Evolutionary conservation across 306 rosid species (phyloP).

Genomic region (Lotus japonicus): DNA sequence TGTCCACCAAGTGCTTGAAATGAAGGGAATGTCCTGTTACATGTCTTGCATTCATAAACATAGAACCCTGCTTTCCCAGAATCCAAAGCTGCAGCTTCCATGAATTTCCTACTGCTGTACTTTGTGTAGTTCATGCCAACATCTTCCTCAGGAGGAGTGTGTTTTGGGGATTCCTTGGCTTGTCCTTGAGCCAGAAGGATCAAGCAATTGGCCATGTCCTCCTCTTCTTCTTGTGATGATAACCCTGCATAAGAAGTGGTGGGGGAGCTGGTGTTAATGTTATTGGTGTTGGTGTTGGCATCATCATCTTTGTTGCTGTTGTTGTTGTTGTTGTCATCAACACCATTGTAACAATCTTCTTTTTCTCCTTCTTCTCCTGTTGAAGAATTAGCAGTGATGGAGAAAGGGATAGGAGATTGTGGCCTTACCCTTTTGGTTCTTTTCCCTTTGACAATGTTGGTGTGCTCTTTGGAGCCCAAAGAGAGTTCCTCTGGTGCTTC

Average conservation of each 20-base stretch:
- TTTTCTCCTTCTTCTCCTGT: conserved; percentile 21
- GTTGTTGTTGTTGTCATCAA: background rate
- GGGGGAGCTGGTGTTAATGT: conserved; percentile 19
- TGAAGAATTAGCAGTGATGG: conserved; percentile 37
- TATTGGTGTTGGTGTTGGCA: background rate
- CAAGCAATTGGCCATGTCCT: conserved; percentile 85
- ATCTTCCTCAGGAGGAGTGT: background rate
- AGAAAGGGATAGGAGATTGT: conserved; percentile 77
- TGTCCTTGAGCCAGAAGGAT: conserved; percentile 80
- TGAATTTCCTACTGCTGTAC: conserved; percentile 52
- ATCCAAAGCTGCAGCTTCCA: conserved; percentile 36
- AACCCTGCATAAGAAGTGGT: conserved; percentile 35
- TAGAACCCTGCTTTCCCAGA: conserved; percentile 38
- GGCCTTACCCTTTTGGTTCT: conserved; percentile 87
- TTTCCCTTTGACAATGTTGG: conserved; percentile 62
- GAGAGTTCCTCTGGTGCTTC: conserved; percentile 50
- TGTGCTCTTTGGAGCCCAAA: conserved; percentile 41
- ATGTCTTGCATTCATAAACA: conserved; percentile 81
- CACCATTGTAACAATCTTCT: background rate
- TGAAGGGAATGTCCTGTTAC: conserved; percentile 69
- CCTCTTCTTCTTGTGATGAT: conserved; percentile 47
- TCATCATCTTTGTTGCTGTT: background rate
- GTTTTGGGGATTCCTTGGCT: conserved; percentile 33
- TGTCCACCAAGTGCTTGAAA: conserved; percentile 91
- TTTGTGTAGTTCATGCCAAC: conserved; percentile 19